Percentiles rank a stretch among this genome's conserved stretches.
Evolutionary conservation across 306 rosid species (phyloP).

Genomic region (Casuarina equisetifolia): DNA sequence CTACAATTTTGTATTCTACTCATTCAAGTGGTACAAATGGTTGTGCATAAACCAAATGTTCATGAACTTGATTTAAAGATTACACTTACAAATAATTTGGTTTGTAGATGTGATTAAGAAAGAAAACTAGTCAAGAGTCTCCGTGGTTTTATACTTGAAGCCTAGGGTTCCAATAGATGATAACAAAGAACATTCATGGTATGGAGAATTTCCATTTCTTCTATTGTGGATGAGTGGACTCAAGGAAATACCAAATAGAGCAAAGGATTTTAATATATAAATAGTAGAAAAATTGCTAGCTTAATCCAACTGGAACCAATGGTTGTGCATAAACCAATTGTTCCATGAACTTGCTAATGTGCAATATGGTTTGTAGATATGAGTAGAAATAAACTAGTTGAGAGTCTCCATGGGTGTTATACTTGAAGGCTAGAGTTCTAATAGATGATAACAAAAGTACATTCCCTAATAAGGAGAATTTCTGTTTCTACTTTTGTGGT

Average conservation of each 20-base stretch:
- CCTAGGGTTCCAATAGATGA: too few species aligned
- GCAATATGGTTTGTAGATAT: background rate
- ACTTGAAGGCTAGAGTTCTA: background rate
- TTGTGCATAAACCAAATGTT: background rate
- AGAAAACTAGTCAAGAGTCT: background rate
- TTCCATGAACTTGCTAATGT: background rate
- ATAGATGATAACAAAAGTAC: background rate
- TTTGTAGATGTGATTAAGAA: background rate
- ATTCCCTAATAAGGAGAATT: background rate
- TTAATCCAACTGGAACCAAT: background rate
- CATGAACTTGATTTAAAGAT: background rate
- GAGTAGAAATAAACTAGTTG: background rate
- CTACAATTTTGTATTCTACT: background rate
- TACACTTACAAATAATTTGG: background rate
- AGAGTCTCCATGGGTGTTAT: background rate
- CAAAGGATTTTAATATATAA: background rate
- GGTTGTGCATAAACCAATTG: background rate
- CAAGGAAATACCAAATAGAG: background rate
- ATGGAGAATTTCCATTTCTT: too few species aligned
- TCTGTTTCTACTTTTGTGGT: too few species aligned
- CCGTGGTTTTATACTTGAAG: background rate
- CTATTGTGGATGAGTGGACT: too few species aligned
- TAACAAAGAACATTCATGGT: too few species aligned
- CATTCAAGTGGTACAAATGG: background rate
- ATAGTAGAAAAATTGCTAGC: background rate